phyloP scores from a whole-genome alignment of 352 stramenopile species.

The Pythium oligandrum region DNA sequence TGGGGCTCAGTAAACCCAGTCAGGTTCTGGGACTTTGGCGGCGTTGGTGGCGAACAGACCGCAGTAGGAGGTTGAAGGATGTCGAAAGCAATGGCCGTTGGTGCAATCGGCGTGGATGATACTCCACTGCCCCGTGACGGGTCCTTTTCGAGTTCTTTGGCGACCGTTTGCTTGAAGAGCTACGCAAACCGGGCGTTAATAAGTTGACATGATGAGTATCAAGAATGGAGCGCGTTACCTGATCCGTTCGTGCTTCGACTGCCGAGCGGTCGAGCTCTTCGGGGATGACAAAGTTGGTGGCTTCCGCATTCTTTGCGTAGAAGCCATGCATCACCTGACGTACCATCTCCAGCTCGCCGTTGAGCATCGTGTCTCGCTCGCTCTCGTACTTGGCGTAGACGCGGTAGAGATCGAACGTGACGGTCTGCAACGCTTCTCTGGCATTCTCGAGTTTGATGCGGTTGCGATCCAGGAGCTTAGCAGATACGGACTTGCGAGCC shows the following conservation, averaged over 20 bases:
- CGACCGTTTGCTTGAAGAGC: conserved; percentile 59
- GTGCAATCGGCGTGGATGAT: no score
- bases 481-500: conserved; percentile 11
- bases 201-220: not conserved
- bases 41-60: no score
- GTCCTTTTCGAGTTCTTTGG: conserved; percentile 38
- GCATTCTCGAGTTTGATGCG: conserved; percentile 47
- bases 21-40: no score
- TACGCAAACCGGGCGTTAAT: conserved; percentile 3
- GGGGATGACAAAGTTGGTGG: conserved; percentile 57
- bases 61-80: no score
- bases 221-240: conserved; percentile 11
- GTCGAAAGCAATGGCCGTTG: no score
- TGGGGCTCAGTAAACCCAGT: no score
- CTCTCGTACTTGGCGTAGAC: conserved; percentile 79
- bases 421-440: conserved; percentile 33
- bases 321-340: conserved; percentile 77
- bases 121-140: not conserved
- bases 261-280: conserved; percentile 46
- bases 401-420: conserved; percentile 65
- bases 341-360: conserved; percentile 77
- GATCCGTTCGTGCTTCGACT: conserved; percentile 42
- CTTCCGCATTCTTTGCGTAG: conserved; percentile 67
- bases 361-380: conserved; percentile 69
- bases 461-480: conserved; percentile 48